These are phyloP conservation scores for Fusarium redolens DNA, from an alignment of 2,329 filamentous ascomycete species.

Conservation along the genomic window DNA sequence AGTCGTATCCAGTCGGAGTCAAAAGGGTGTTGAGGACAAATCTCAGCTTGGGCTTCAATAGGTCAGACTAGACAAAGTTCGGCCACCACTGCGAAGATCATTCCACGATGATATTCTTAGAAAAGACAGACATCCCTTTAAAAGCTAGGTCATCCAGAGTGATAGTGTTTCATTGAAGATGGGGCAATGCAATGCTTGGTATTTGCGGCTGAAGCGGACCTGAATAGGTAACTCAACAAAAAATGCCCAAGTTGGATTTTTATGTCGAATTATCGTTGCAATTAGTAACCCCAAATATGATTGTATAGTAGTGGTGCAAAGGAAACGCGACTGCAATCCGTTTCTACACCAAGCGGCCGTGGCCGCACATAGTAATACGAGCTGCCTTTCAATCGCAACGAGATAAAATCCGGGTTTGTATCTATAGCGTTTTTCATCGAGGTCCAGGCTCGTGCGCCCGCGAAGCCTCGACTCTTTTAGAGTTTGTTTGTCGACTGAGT, in stretches of 20 bases:
- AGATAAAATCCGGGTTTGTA: background rate
- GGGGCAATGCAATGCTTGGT: background rate
- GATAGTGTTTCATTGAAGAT: background rate
- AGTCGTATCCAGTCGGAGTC: constrained; percentile 9
- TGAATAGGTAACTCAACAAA: background rate
- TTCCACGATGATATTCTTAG: constrained; percentile 25
- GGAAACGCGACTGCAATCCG: background rate
- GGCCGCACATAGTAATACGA: background rate
- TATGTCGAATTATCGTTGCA: background rate
- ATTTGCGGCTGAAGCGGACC: background rate
- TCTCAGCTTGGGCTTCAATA: constrained; percentile 24
- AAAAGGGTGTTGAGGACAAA: background rate
- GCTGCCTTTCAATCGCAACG: background rate
- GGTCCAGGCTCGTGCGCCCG: constrained; percentile 22
- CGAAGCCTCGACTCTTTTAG: constrained; percentile 11
- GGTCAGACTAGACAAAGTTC: constrained; percentile 27
- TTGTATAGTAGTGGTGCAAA: background rate
- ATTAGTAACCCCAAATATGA: background rate
- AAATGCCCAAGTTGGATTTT: background rate
- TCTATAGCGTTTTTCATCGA: background rate
- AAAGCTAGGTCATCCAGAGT: background rate
- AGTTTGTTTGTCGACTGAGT: constrained; percentile 61
- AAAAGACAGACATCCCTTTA: background rate
- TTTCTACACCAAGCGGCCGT: background rate
- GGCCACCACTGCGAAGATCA: constrained; percentile 29